These are phyloP conservation scores for Chaetomiaceae sp. DNA, from an alignment of 2,329 filamentous ascomycete genomes.

Conservation along the genomic window DNA sequence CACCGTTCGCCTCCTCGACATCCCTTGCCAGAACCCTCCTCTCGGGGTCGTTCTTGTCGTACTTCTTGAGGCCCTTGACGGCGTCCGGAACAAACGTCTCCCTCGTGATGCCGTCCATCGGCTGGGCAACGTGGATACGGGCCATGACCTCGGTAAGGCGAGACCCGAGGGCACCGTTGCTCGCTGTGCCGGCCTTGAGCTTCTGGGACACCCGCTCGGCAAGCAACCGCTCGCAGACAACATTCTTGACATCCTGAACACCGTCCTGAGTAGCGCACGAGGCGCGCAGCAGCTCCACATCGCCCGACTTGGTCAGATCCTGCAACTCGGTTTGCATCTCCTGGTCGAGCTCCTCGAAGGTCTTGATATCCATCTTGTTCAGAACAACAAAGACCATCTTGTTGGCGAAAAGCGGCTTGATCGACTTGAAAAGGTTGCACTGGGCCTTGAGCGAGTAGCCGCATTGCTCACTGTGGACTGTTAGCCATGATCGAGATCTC, in stretches of 20 bases:
- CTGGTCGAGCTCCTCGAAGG: conserved; percentile 78
- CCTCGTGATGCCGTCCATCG: conserved; percentile 71
- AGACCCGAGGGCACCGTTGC: conserved; percentile 68
- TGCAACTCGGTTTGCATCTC: conserved; percentile 75
- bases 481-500: conserved; percentile 5
- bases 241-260: conserved; percentile 91
- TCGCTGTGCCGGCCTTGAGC: conserved; percentile 82
- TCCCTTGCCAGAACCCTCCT: conserved; percentile 77
- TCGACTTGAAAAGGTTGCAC: conserved; percentile 91
- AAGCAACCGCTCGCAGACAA: conserved; percentile 86
- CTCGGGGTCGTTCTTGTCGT: conserved; percentile 84
- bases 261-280: conserved; percentile 95
- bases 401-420: conserved; percentile 94
- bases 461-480: conserved; percentile 72
- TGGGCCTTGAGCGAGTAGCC: conserved; percentile 91
- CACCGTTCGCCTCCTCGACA: conserved; percentile 85
- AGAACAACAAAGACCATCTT: conserved; percentile 95
- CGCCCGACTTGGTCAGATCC: conserved; percentile 73
- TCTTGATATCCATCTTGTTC: conserved; percentile 95
- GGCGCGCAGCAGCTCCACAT: conserved; percentile 87
- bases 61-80: conserved; percentile 75
- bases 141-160: conserved; percentile 86
- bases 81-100: conserved; percentile 88
- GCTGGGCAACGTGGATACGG: conserved; percentile 95
- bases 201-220: conserved; percentile 94